A percentile compares a stretch with the other conserved stretches of the same genome.
phyloP scores from a whole-genome alignment of 192 early-diverging fungal genomes.

The Coemansia sp. region DNA sequence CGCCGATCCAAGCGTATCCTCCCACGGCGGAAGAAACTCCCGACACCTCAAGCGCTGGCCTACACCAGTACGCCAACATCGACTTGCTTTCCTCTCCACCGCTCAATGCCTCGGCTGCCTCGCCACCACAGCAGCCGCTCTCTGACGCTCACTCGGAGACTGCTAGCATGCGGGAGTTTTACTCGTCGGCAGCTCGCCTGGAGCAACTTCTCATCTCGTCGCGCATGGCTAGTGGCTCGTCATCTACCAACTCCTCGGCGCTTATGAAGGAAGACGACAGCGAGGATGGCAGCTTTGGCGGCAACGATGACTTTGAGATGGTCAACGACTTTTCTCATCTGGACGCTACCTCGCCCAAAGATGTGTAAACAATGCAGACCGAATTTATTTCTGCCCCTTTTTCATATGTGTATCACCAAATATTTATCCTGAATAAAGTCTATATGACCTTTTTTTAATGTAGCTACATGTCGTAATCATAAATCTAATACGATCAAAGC shows the following conservation, averaged over 20 bases:
- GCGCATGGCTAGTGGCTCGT: conserved; percentile 18
- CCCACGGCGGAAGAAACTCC: neutral
- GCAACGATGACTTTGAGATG: conserved; percentile 28
- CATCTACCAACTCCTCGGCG: neutral
- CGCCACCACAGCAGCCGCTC: neutral
- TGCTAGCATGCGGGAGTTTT: conserved; percentile 49
- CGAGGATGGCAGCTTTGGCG: conserved; percentile 5
- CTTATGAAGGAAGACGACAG: conserved; percentile 6
- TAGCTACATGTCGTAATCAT: neutral
- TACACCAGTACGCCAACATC: conserved; percentile 18
- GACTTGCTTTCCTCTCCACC: conserved; percentile 36
- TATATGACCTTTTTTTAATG: neutral
- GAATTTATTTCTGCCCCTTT: neutral
- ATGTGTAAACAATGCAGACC: neutral
- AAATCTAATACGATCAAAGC: neutral
- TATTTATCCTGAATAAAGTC: neutral
- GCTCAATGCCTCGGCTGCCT: neutral
- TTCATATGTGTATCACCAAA: neutral
- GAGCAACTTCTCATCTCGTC: conserved; percentile 34
- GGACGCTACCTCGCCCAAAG: neutral
- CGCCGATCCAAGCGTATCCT: conserved; percentile 28
- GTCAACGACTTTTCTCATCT: conserved; percentile 21
- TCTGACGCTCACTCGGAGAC: conserved; percentile 27
- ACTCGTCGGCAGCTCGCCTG: conserved; percentile 46
- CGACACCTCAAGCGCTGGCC: neutral